Base-by-base conservation (phyloP, 2,329 filamentous ascomycete genomes). In the Aspergillus sp. region DNA sequence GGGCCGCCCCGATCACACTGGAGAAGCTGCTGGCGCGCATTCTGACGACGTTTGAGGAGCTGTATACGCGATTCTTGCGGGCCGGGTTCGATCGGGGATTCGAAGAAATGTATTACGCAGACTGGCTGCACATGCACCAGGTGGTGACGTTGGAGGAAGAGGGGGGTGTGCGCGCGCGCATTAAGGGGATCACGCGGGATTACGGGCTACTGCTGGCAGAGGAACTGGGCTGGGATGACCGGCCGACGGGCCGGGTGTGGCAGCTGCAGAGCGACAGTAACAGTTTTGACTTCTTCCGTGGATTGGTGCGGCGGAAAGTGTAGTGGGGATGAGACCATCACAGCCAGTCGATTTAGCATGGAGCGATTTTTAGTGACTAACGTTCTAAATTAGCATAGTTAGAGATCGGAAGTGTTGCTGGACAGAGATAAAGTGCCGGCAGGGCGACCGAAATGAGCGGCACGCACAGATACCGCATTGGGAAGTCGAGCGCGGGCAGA, bases 231-330 rank as follows among this genome's bases (percentile, higher is more conserved):
- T 85, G 82, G 74, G 84, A 89, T 60, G 91, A 92, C 64, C 81
- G 88, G 56, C 80, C 83, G 2, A 96, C 91, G 0, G 93, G 94
- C 0, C 90, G 85, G 76, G 81, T 89, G 53, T 94, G 90, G 85
- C 86, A 89, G 68, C 77, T 99, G 77, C 93, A 97, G 81, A 97
- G 92, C 75, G 95, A 99, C 75, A 92, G 93, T 73, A 99, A 99
- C 72, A 97, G 93, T 75, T 99, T 99, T 80, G 95, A 99, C 77
- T 99, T 96, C 75, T 96, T 96, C 79, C 91, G 86, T 72, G 95
- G 95, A 0, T 72, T 99, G 69, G 80, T 99, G 19, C 91, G 87
- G 80, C 85, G 89, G 70, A 98, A 96, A 81, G 76, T 88, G 2
- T 92, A 70, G 70, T 59, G 54, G 23, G 27, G 25, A 3, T 6